These are phyloP conservation scores for Magnolia kwangsiensis DNA, from an alignment of 164 flowering plant species.

Conservation along the genomic window DNA sequence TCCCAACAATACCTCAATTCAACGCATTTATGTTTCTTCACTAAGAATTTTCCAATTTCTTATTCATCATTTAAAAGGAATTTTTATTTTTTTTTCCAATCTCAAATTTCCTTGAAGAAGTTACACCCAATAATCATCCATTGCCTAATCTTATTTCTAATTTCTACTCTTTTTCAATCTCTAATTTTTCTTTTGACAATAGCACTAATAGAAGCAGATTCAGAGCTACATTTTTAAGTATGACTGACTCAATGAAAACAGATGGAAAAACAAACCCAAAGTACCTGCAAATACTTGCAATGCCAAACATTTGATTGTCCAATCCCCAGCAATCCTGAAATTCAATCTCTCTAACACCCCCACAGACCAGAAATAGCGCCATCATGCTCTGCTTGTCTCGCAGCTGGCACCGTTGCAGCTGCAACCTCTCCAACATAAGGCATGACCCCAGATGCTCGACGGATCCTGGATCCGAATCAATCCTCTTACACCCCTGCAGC, in stretches of 20 bases:
- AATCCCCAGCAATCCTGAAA: slow-evolving; percentile 90
- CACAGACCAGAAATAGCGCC: slow-evolving; percentile 66
- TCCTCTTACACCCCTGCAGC: slow-evolving; percentile 60
- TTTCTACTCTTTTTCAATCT: too few species aligned
- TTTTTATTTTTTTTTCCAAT: too few species aligned
- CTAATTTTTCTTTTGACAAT: too few species aligned
- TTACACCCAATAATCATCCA: neutral
- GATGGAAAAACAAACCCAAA: neutral
- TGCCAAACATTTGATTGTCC: slow-evolving; percentile 56
- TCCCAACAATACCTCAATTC: neutral
- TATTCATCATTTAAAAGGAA: neutral
- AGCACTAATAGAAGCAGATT: neutral
- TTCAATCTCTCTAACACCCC: slow-evolving; percentile 49
- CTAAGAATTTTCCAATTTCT: neutral
- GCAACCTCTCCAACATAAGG: slow-evolving; percentile 60
- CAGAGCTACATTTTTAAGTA: neutral
- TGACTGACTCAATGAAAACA: neutral
- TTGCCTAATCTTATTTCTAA: neutral
- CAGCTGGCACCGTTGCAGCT: slow-evolving; percentile 75
- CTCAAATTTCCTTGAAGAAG: too few species aligned
- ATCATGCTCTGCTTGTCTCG: slow-evolving; percentile 51
- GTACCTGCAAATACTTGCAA: slow-evolving; percentile 69
- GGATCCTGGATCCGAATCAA: slow-evolving; percentile 59
- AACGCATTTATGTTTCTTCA: neutral
- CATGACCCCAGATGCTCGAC: slow-evolving; percentile 75